Percentiles rank a stretch among this genome's conserved stretches.
These are phyloP conservation scores for Trametes sanguinea DNA, from an alignment of 768 basidiomycete genomes.

Conservation along the genomic window DNA sequence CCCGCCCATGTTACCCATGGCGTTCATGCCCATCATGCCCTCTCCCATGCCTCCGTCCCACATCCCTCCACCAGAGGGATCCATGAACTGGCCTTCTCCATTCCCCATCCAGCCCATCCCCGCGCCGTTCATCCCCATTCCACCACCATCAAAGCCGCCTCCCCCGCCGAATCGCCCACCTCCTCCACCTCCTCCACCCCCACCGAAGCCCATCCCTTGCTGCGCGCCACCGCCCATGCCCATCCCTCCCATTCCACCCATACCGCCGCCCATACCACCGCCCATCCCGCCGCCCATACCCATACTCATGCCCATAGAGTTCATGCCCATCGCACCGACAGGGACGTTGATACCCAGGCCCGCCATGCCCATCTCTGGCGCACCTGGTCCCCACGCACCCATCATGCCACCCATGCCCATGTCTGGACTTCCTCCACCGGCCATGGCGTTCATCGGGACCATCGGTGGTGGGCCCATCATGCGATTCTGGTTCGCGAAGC, in stretches of 20 bases:
- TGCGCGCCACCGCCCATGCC: constrained; percentile 19
- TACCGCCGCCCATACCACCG: constrained; percentile 12
- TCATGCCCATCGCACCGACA: constrained; percentile 4
- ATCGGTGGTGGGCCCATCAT: constrained; percentile 40
- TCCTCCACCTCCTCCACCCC: no score
- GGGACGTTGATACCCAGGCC: constrained; percentile 11
- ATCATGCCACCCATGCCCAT: constrained; percentile 36
- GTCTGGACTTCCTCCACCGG: constrained; percentile 3
- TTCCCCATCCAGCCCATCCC: constrained; percentile 40
- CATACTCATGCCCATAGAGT: constrained; percentile 10
- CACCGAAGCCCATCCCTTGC: no score
- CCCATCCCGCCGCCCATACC: constrained; percentile 38
- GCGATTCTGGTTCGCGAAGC: constrained; percentile 22
- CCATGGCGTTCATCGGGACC: constrained; percentile 43
- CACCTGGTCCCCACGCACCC: constrained; percentile 24
- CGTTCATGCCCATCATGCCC: constrained; percentile 46
- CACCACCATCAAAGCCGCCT: no score
- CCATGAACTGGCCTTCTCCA: constrained; percentile 33
- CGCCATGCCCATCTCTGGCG: constrained; percentile 24
- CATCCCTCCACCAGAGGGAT: constrained; percentile 32
- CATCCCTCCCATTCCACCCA: constrained; percentile 19
- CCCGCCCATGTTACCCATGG: constrained; percentile 33
- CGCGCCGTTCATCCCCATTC: constrained; percentile 25
- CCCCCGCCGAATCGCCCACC: no score
- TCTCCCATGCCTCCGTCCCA: constrained; percentile 43